These are phyloP conservation scores for Aaosphaeria arxii DNA, from an alignment of 2,329 filamentous ascomycete species.

Conservation along the genomic window DNA sequence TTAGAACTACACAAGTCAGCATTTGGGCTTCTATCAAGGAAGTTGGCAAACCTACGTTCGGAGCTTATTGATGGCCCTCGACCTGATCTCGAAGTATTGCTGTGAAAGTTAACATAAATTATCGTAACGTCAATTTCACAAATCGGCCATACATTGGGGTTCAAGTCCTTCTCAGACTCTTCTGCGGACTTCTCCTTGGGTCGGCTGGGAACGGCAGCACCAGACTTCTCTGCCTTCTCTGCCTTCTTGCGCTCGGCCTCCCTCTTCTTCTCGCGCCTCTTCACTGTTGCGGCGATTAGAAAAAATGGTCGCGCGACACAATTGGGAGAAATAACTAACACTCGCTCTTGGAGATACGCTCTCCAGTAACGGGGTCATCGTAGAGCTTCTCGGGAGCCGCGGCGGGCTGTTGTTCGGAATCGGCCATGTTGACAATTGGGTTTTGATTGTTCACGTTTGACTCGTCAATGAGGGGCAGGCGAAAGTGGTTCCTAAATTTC, in stretches of 20 bases:
- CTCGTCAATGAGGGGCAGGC: too few relatives aligned
- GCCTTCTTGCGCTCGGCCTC: conserved; percentile 86
- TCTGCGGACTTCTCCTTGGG: conserved; percentile 61
- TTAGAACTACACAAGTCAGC: conserved; percentile 45
- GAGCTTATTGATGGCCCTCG: conserved; percentile 73
- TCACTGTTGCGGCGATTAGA: conserved; percentile 70
- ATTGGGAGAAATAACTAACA: conserved; percentile 12
- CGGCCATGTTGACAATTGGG: conserved; percentile 22
- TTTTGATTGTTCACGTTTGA: too few relatives aligned
- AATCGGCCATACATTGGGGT: conserved; percentile 61
- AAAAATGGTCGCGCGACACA: conserved; percentile 15
- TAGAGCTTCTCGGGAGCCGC: conserved; percentile 60
- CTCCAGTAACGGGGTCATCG: conserved; percentile 90
- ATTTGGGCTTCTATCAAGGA: too few relatives aligned
- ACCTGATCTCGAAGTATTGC: conserved; percentile 97
- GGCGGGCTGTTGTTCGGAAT: conserved; percentile 23
- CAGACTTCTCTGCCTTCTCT: conserved; percentile 81
- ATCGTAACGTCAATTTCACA: not conserved
- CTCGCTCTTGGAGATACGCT: conserved; percentile 60
- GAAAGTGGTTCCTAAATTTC: too few relatives aligned
- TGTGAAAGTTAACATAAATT: conserved; percentile 25
- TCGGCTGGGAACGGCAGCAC: conserved; percentile 59
- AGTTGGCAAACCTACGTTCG: conserved; percentile 43
- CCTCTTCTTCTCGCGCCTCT: conserved; percentile 92
- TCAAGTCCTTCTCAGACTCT: conserved; percentile 69